Evolutionary conservation across 805 yeast species (phyloP).

Genomic region (Sungouiozyma ichnusensis): DNA sequence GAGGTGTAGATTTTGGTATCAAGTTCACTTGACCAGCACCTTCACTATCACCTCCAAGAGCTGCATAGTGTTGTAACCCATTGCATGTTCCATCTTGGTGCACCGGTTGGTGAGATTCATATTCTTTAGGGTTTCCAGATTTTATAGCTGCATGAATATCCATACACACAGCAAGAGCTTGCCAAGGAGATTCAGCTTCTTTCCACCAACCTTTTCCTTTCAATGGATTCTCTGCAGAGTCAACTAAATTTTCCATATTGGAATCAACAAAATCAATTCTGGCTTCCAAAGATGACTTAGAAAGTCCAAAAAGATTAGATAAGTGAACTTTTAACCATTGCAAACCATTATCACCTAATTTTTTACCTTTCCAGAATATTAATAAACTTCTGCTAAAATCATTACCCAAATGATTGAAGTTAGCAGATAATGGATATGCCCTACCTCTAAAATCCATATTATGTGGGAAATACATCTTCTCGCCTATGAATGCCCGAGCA

Average conservation of each 20-base stretch:
- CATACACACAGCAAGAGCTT: slow-evolving; percentile 57
- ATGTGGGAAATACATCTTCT: slow-evolving; percentile 68
- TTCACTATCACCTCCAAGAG: slow-evolving; percentile 73
- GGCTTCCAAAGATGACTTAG: slow-evolving; percentile 57
- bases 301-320: slow-evolving; percentile 65
- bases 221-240: slow-evolving; percentile 55
- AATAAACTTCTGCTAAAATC: slow-evolving; percentile 66
- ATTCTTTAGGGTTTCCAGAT: slow-evolving; percentile 54
- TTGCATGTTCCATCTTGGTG: slow-evolving; percentile 86
- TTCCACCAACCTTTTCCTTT: slow-evolving; percentile 55
- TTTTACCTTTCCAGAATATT: slow-evolving; percentile 67
- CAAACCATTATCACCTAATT: slow-evolving; percentile 53
- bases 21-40: slow-evolving; percentile 76
- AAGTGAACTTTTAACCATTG: slow-evolving; percentile 69
- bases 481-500: slow-evolving; percentile 85
- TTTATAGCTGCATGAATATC: slow-evolving; percentile 55
- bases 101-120: slow-evolving; percentile 61
- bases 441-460: slow-evolving; percentile 76
- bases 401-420: slow-evolving; percentile 71
- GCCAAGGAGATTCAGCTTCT: slow-evolving; percentile 77
- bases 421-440: slow-evolving; percentile 73
- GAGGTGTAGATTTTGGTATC: slow-evolving; percentile 60
- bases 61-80: slow-evolving; percentile 81
- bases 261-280: slow-evolving; percentile 51
- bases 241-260: slow-evolving; percentile 42